Base-by-base conservation (phyloP, 441 rosid species). In the Pelargonium fulgidum region DNA sequence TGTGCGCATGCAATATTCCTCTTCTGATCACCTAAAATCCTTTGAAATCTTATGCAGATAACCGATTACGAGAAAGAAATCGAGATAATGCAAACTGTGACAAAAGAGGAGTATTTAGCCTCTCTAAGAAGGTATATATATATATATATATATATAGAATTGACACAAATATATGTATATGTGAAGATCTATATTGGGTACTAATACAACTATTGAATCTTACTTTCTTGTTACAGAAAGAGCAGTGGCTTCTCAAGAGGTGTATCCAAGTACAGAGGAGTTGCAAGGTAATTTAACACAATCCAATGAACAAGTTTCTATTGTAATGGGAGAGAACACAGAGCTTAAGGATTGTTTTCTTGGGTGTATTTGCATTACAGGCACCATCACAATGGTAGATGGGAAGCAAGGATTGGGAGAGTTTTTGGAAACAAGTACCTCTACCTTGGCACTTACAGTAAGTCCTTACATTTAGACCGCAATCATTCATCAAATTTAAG, bases 161-260 rank as follows among this genome's bases (percentile, higher is more conserved):
- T 29, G 36, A 8, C 24, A 41, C 44, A 42, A 42, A 42, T 42
- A 42, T 42, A 41, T 41, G 44, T 41, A 41, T 41, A 41, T 41
- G 44, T 41, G 44, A 41, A 47, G 54, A 48, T 48, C n/a, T 48
- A 13, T 1, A 36, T 4, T 7, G 41, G 1, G 14, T 48, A 48
- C 54, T 48, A n/a, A 48, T 48, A 3, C 54, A 7, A 36, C 5
- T 36, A 36, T 6, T 36, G 7, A 36, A 36, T 36, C 41, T 36
- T 5, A 36, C 41, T 36, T 36, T 36, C 41, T 36, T 36, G 41
- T 36, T 69, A 9, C 83, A 87, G 92, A 70, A 81, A 77, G 56
- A 87, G 92, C 78, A 87, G 90, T 68, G 92, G 92, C 14, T 85
- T 87, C 62, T 87, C 92, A 56, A 87, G 92, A 78, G 92, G 90